A percentile compares a stretch with the other conserved stretches of the same genome.
Conservation (phyloP, 495 filamentous ascomycete species). For the Lindgomyces ingoldianus region DNA sequence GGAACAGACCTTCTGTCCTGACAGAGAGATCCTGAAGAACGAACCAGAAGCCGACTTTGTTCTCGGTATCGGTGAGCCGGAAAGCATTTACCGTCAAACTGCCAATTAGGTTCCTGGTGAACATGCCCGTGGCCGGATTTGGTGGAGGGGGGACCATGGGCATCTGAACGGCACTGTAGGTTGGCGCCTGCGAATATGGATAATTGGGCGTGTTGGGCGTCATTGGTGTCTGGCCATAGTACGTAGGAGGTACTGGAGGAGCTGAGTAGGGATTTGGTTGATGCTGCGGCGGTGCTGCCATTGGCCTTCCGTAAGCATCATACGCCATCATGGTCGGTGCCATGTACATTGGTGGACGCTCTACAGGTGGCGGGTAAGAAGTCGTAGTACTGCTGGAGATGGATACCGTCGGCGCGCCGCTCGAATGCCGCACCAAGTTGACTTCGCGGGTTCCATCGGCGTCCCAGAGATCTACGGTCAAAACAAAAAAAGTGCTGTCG, state of each 20-base stretch:
- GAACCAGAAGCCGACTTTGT: conserved; percentile 94
- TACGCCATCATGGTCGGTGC: conserved; percentile 2
- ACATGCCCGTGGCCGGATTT: conserved; percentile 74
- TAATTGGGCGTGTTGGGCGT: neutral
- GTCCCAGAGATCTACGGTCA: conserved; percentile 91
- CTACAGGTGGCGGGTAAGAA: conserved; percentile 65
- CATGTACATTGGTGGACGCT: conserved; percentile 21
- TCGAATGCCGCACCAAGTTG: conserved; percentile 85
- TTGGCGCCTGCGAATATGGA: conserved; percentile 9
- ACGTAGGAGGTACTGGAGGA: neutral
- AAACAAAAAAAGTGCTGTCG: conserved; percentile 86
- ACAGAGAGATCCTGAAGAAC: conserved; percentile 95
- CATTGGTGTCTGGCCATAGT: conserved; percentile 5
- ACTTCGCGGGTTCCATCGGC: conserved; percentile 83
- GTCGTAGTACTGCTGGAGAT: conserved; percentile 81
- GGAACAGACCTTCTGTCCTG: conserved; percentile 84
- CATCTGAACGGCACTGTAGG: conserved; percentile 7
- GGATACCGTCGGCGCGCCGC: conserved; percentile 71
- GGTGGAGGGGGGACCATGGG: conserved; percentile 47
- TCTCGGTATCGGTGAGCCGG: conserved; percentile 75
- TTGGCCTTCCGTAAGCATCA: conserved; percentile 22
- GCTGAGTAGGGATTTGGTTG: neutral
- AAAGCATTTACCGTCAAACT: conserved; percentile 90
- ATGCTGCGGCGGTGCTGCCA: conserved; percentile 11
- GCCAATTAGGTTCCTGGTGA: conserved; percentile 93